Evolutionary conservation across 768 basidiomycete species (phyloP).

Genomic region (Glaciozyma antarctica): DNA sequence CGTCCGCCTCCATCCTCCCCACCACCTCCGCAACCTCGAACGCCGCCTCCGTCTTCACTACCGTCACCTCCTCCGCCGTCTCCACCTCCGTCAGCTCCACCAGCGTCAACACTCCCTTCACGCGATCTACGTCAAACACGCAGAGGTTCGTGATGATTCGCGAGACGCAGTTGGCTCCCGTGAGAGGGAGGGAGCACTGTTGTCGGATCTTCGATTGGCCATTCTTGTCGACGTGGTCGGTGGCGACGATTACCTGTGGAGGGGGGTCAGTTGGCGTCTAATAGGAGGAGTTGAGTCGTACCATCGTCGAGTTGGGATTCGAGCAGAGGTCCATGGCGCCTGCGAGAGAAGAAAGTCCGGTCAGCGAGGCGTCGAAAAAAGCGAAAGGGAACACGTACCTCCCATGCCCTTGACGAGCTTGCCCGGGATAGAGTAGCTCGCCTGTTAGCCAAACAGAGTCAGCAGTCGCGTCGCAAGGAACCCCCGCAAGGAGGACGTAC

Average conservation of each 20-base stretch:
- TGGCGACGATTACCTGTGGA: constrained; percentile 56
- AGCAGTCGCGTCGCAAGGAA: constrained; percentile 56
- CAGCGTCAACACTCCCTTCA: constrained; percentile 57
- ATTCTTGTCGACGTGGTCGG: constrained; percentile 81
- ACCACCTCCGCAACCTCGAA: constrained; percentile 46
- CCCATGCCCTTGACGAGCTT: constrained; percentile 56
- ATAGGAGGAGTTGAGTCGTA: not conserved
- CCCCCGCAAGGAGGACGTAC: constrained; percentile 76
- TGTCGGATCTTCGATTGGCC: constrained; percentile 71
- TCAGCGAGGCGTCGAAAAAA: too few relatives aligned
- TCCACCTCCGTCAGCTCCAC: constrained; percentile 70
- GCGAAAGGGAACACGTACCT: constrained; percentile 40
- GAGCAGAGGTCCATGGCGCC: constrained; percentile 86
- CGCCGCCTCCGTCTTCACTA: constrained; percentile 74
- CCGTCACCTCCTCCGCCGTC: constrained; percentile 65
- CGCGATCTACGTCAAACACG: constrained; percentile 74
- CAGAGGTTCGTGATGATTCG: constrained; percentile 76
- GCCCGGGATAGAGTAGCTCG: not conserved
- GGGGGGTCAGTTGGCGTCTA: not conserved
- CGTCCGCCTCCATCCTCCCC: constrained; percentile 5
- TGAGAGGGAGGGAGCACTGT: constrained; percentile 68
- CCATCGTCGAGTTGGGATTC: constrained; percentile 55
- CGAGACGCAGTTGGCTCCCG: constrained; percentile 73
- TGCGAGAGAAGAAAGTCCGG: too few relatives aligned
- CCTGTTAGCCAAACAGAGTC: not conserved